These are phyloP conservation scores for Penicillium flavigenum DNA, from an alignment of 495 filamentous ascomycete genomes.

Conservation along the genomic window DNA sequence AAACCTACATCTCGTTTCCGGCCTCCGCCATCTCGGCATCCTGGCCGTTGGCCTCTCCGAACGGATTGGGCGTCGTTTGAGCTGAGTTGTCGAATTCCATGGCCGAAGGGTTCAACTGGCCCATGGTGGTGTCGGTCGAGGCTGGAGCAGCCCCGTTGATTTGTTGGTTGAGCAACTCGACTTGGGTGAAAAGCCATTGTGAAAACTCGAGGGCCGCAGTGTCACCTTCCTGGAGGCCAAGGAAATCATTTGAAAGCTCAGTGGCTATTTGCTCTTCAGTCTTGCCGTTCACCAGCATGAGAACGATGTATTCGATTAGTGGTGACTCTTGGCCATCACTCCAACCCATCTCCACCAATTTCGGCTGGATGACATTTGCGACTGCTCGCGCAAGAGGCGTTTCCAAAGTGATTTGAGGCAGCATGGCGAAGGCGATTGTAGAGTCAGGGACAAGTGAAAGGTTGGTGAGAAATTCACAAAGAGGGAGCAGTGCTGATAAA, in stretches of 20 bases:
- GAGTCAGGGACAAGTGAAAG: neutral
- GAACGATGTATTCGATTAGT: conserved; percentile 90
- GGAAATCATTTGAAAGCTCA: conserved; percentile 85
- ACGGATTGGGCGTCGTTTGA: conserved; percentile 14
- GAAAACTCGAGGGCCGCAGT: conserved; percentile 80
- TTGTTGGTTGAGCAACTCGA: conserved; percentile 64
- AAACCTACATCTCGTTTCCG: conserved; percentile 68
- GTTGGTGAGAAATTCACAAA: conserved; percentile 4
- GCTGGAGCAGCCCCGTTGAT: conserved; percentile 47
- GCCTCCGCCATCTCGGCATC: conserved; percentile 74
- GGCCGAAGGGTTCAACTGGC: conserved; percentile 40
- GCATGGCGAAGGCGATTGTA: conserved; percentile 18
- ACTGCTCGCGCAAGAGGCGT: conserved; percentile 76
- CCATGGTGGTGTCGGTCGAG: conserved; percentile 18
- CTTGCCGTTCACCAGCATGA: conserved; percentile 95
- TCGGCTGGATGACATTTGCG: conserved; percentile 78
- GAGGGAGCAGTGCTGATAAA: conserved; percentile 11
- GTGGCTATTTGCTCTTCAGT: conserved; percentile 82
- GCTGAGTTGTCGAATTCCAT: conserved; percentile 27
- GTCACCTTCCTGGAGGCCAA: conserved; percentile 80
- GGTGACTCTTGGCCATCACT: conserved; percentile 77
- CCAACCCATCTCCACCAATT: conserved; percentile 94
- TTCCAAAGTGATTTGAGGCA: conserved; percentile 22
- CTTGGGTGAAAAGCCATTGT: conserved; percentile 85
- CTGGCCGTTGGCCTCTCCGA: conserved; percentile 26